These are phyloP conservation scores for Blepharisma stoltei DNA, from an alignment of 73 alveolate species.

Conservation along the genomic window DNA sequence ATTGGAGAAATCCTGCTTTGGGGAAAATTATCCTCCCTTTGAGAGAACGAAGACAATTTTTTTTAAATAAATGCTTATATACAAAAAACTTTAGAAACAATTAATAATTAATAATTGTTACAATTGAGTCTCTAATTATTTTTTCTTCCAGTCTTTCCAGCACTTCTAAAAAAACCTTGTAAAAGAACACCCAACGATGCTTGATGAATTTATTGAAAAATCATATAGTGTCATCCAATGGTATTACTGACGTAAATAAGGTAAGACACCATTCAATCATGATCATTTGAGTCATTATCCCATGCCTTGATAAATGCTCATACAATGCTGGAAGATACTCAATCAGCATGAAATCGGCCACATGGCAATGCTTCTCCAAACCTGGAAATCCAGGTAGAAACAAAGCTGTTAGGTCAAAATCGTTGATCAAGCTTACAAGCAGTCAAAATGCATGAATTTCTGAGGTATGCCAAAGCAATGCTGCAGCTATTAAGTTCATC, in stretches of 20 bases:
- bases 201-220: conserved; percentile 3
- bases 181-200: neutral
- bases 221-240: neutral
- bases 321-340: conserved; percentile 11
- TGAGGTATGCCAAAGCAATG: neutral
- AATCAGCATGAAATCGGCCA: neutral
- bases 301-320: neutral
- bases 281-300: conserved; percentile 6
- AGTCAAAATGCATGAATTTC: conserved; percentile 14
- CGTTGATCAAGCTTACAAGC: neutral
- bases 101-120: too few relatives aligned
- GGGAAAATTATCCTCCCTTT: too few relatives aligned
- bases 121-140: too few relatives aligned
- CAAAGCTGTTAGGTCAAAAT: neutral
- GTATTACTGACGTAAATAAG: neutral
- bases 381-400: conserved; percentile 22
- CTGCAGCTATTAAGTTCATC: conserved; percentile 10
- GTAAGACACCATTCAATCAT: conserved; percentile 21
- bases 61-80: too few relatives aligned
- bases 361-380: conserved; percentile 14
- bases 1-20: too few relatives aligned
- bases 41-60: too few relatives aligned
- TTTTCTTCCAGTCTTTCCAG: conserved; percentile 9
- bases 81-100: too few relatives aligned
- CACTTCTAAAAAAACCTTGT: neutral